These are phyloP conservation scores for Miscanthus sacchariflorus DNA, from an alignment of 202 grass and related monocot species.

Conservation along the genomic window DNA sequence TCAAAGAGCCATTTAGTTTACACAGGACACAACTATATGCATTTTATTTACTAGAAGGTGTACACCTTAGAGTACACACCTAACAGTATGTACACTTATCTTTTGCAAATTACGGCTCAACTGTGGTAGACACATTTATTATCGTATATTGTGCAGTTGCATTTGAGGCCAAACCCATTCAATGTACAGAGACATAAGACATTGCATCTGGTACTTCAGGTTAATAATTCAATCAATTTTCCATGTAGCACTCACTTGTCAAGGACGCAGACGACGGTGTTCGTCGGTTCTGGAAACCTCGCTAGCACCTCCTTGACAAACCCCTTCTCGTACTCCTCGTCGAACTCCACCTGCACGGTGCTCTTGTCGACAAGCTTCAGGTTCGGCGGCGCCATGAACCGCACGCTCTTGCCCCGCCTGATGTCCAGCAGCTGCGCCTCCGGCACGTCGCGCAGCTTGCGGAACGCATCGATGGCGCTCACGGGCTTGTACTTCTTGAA, in stretches of 20 bases:
- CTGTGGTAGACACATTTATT: background rate
- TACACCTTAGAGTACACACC: background rate
- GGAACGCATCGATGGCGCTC: slow-evolving; percentile 79
- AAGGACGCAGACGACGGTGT: slow-evolving; percentile 88
- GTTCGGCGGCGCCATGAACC: slow-evolving; percentile 84
- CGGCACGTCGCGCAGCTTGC: slow-evolving; percentile 77
- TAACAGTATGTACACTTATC: background rate
- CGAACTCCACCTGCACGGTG: slow-evolving; percentile 66
- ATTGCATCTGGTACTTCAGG: background rate
- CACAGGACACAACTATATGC: background rate
- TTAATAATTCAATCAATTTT: background rate
- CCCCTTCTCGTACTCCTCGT: slow-evolving; percentile 69
- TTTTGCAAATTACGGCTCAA: background rate
- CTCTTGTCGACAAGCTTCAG: slow-evolving; percentile 82
- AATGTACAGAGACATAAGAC: background rate
- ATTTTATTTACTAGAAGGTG: slow-evolving; percentile 2
- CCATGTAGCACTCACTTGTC: slow-evolving; percentile 79
- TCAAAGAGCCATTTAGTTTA: background rate
- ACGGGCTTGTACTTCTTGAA: slow-evolving; percentile 88
- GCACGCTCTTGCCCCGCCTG: slow-evolving; percentile 78
- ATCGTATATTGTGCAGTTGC: background rate
- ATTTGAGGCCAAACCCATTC: background rate
- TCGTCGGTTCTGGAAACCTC: slow-evolving; percentile 69
- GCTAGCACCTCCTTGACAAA: slow-evolving; percentile 66
- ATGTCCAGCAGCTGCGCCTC: slow-evolving; percentile 91